phyloP scores from a whole-genome alignment of 148 eudicot species.

The Rheum nobile region DNA sequence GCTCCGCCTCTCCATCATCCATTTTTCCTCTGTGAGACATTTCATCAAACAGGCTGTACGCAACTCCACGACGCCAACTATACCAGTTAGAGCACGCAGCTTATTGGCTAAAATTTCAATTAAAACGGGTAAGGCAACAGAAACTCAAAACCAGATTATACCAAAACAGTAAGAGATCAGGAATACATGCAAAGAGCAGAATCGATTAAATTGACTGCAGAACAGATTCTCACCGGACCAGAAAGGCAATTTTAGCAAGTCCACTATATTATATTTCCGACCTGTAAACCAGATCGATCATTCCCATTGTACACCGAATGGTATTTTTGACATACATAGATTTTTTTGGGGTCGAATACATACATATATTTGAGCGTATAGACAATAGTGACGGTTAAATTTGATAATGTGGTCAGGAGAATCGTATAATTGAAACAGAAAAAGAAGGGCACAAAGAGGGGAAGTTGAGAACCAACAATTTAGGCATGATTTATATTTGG shows the following conservation, averaged over 20 bases:
- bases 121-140: not conserved
- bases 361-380: no score
- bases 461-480: no score
- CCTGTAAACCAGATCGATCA: not conserved
- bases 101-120: not conserved
- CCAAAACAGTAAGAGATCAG: not conserved
- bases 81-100: no score
- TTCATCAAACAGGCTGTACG: slow-evolving; percentile 12
- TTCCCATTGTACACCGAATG: not conserved
- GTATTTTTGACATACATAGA: not conserved
- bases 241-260: not conserved
- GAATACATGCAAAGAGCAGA: not conserved
- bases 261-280: not conserved
- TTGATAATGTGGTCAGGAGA: no score
- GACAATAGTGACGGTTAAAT: no score
- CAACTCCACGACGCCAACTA: not conserved
- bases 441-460: no score
- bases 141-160: no score
- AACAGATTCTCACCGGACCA: not conserved
- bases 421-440: no score
- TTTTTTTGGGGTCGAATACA: no score
- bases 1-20: slow-evolving; percentile 44
- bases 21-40: slow-evolving; percentile 16
- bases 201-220: not conserved
- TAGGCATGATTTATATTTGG: no score